Base-by-base conservation (phyloP, 768 basidiomycete species). In the Termitomyces sp. region DNA sequence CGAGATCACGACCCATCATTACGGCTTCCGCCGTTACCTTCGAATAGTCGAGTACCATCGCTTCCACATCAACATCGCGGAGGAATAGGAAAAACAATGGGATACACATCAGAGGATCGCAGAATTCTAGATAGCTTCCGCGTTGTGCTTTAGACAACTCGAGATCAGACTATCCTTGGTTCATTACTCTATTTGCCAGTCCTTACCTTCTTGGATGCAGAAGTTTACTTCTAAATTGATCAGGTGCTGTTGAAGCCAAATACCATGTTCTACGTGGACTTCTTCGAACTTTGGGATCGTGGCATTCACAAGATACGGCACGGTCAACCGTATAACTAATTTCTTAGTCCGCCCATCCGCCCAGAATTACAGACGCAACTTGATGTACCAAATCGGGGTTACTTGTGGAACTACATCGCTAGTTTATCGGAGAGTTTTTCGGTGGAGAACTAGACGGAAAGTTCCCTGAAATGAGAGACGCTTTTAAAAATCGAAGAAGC, bases 61-160 rank as follows among this genome's bases (percentile, higher is more conserved):
- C 25, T 62, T 54, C 39, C 58, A 68, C n/a, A 70, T 68, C 38
- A 69, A 68, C 35, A 71, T 67, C 35, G 57, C 57, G 31, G 63
- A 60, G 27, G 56, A 66, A 36, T 59, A 59, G 35, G 45, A 32
- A 50, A 51, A 45, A 23, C 53, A 6, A 40, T 57, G 16, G 53
- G 51, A 6, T 76, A 75, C 69, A 73, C 72, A 31, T 74, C 78
- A 43, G 84, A 86, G 64, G 84, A 86, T 65, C 78, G 76, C 53
- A 75, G 82, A 51, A 80, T 75, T n/a, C 64, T 86, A 51, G 76
- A 76, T 58, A 78, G 80, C 42, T 79, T 86, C 63, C 79, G 79
- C 41, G 75, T 84, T 41, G 74, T 76, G 23, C 65, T 83, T 48
- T 84, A 67, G 47, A 52, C n/a, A n/a, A 27, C 3, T 29, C 36